Conservation (phyloP, 2,329 filamentous ascomycete species). For the Colletotrichum liriopes region DNA sequence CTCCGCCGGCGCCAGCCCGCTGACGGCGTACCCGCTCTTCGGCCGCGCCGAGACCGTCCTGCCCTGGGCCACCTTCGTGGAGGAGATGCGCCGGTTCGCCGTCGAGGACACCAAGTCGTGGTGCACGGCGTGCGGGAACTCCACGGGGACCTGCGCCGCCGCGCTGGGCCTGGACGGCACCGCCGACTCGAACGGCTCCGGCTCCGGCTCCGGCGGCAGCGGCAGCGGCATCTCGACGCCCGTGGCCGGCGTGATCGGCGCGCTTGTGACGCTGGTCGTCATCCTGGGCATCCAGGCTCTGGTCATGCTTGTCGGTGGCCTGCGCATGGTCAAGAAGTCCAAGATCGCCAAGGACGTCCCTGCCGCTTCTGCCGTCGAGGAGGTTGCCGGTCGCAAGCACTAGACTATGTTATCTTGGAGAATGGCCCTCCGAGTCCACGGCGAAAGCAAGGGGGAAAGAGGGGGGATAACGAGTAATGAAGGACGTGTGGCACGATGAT, state of each 20-base stretch:
- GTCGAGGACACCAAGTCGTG: constrained; percentile 77
- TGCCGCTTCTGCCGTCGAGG: constrained; percentile 5
- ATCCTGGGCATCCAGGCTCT: constrained; percentile 63
- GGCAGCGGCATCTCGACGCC: constrained; percentile 72
- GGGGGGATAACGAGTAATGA: constrained; percentile 16
- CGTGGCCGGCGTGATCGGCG: constrained; percentile 88
- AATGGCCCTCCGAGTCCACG: too few relatives aligned
- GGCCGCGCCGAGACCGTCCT: constrained; percentile 70
- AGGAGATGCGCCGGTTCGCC: constrained; percentile 76
- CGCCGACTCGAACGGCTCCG: constrained; percentile 46
- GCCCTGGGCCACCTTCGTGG: constrained; percentile 79
- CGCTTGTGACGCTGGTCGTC: constrained; percentile 72
- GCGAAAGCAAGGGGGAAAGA: neutral
- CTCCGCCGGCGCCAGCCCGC: constrained; percentile 67
- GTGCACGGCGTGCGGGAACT: constrained; percentile 84
- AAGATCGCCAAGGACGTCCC: constrained; percentile 47
- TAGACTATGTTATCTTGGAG: neutral
- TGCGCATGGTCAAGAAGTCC: constrained; percentile 66
- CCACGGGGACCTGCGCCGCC: constrained; percentile 74
- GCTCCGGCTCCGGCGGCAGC: constrained; percentile 47
- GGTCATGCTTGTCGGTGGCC: constrained; percentile 59
- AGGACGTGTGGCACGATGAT: neutral
- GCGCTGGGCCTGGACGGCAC: constrained; percentile 45
- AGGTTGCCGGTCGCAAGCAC: constrained; percentile 17
- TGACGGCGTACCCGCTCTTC: constrained; percentile 70